These are phyloP conservation scores for Didymella exigua DNA, from an alignment of 2,329 filamentous ascomycete species.

Conservation along the genomic window DNA sequence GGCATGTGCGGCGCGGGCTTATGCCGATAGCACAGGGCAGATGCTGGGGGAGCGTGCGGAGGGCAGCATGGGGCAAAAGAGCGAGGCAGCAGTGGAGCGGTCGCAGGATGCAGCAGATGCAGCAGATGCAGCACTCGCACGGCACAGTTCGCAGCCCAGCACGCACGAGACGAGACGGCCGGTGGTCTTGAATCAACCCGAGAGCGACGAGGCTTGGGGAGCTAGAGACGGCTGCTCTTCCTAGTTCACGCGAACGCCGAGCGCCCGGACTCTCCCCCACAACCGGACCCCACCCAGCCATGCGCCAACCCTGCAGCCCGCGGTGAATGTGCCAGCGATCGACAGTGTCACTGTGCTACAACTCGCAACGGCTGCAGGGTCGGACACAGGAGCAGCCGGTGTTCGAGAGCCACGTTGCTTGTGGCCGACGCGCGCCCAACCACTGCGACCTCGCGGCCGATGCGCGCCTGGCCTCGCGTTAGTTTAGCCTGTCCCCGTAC, in stretches of 20 bases:
- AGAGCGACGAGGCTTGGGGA: conserved; percentile 11
- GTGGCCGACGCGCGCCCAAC: background rate
- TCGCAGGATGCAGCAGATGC: background rate
- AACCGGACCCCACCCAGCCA: conserved; percentile 8
- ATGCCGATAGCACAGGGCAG: conserved; percentile 6
- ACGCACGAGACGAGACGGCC: conserved; percentile 10
- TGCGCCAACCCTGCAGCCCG: conserved; percentile 14
- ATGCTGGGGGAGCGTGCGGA: conserved; percentile 13
- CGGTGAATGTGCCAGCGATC: conserved; percentile 6
- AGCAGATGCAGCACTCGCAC: conserved; percentile 1
- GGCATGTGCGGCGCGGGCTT: conserved; percentile 10
- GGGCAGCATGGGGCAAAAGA: conserved; percentile 19
- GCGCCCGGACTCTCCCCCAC: conserved; percentile 15
- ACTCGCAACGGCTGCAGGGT: conserved; percentile 1
- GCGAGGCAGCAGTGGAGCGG: conserved; percentile 7
- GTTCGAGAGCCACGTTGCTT: conserved; percentile 3
- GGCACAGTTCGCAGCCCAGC: conserved; percentile 14
- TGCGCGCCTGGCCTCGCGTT: conserved; percentile 2
- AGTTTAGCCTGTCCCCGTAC: conserved; percentile 1
- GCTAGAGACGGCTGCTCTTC: conserved; percentile 13
- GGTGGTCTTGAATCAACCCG: conserved; percentile 18
- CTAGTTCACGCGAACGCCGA: conserved; percentile 12
- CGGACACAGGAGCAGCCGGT: background rate
- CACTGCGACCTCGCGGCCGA: background rate
- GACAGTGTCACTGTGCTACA: conserved; percentile 9